These are phyloP conservation scores for Trypanosoma cruzi DNA, from an alignment of 208 protist species.

Conservation along the genomic window DNA sequence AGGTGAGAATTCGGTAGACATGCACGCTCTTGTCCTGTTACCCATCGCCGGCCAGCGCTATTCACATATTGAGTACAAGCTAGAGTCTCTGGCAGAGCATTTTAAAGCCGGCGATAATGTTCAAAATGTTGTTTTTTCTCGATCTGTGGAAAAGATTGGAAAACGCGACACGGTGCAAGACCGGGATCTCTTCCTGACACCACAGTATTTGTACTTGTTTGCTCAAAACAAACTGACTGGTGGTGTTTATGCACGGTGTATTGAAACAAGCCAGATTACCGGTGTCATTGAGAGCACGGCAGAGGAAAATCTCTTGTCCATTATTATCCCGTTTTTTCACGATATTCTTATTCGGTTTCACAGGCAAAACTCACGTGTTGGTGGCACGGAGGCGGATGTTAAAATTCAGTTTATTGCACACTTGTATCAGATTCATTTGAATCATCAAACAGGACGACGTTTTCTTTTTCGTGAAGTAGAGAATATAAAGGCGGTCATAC, in stretches of 20 bases:
- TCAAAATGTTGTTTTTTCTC: constrained; percentile 55
- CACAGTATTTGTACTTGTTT: constrained; percentile 56
- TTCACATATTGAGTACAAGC: constrained; percentile 47
- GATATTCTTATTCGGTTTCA: constrained; percentile 55
- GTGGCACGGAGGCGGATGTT: constrained; percentile 35
- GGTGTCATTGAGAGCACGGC: constrained; percentile 55
- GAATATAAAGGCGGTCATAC: constrained; percentile 39
- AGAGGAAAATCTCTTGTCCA: constrained; percentile 36
- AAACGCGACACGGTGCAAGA: constrained; percentile 49
- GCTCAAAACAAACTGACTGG: constrained; percentile 26
- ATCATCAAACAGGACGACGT: constrained; percentile 32
- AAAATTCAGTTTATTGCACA: constrained; percentile 66
- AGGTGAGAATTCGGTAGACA: neutral
- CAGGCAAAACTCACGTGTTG: constrained; percentile 26
- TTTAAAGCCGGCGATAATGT: constrained; percentile 44
- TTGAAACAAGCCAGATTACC: constrained; percentile 47
- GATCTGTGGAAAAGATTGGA: constrained; percentile 56
- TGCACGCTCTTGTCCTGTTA: constrained; percentile 23
- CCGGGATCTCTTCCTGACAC: constrained; percentile 54
- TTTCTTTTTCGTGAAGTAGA: constrained; percentile 44
- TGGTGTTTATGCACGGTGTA: constrained; percentile 26
- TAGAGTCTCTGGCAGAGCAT: constrained; percentile 35
- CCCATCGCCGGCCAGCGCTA: constrained; percentile 34
- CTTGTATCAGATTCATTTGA: constrained; percentile 47
- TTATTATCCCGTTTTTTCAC: constrained; percentile 66